phyloP scores from a whole-genome alignment of 2,329 filamentous ascomycete species.

The Ceratocystis variospora region DNA sequence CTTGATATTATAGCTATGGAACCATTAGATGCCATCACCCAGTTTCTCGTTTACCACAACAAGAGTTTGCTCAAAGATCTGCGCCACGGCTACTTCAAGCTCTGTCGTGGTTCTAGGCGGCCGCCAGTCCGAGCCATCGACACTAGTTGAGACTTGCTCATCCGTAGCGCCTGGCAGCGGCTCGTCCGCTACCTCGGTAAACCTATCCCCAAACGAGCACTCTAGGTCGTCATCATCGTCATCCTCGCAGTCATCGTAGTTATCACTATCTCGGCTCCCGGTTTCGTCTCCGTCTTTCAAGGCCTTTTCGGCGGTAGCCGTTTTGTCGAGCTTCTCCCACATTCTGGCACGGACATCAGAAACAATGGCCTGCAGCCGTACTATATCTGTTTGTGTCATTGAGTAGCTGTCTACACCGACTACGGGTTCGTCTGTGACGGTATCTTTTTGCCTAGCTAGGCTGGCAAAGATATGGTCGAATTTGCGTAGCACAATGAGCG shows the following conservation, averaged over 20 bases:
- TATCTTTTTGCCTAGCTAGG: slow-evolving; percentile 53
- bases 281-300: not conserved
- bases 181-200: slow-evolving; percentile 26
- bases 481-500: slow-evolving; percentile 60
- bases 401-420: slow-evolving; percentile 54
- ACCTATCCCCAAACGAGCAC: slow-evolving; percentile 27
- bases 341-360: slow-evolving; percentile 60
- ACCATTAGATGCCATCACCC: slow-evolving; percentile 28
- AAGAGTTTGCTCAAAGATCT: slow-evolving; percentile 68
- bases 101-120: slow-evolving; percentile 26
- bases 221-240: slow-evolving; percentile 14
- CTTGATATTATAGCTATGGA: not conserved
- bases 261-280: not conserved
- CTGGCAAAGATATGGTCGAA: slow-evolving; percentile 74
- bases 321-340: slow-evolving; percentile 25
- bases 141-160: not conserved
- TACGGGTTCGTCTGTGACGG: slow-evolving; percentile 48
- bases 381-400: slow-evolving; percentile 56
- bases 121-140: slow-evolving; percentile 15
- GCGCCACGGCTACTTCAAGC: slow-evolving; percentile 55
- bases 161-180: slow-evolving; percentile 5
- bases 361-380: slow-evolving; percentile 68
- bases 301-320: not conserved
- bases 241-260: not conserved
- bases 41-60: slow-evolving; percentile 57